Evolutionary conservation across 345 rosid species (phyloP).

Genomic region (Linum tenue): DNA sequence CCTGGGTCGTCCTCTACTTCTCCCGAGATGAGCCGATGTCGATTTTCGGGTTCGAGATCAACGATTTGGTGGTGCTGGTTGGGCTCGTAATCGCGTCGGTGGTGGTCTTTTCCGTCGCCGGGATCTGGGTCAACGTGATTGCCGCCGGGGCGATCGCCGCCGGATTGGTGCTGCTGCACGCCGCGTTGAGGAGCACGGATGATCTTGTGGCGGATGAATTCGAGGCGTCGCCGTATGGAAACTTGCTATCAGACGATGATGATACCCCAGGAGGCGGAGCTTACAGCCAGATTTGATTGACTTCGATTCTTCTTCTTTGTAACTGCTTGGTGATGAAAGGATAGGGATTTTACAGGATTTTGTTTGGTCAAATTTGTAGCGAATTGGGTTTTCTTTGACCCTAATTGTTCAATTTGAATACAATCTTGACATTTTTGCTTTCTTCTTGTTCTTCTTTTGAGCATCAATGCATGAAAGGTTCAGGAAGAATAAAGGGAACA

Average conservation of each 20-base stretch:
- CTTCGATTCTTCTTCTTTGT: background rate
- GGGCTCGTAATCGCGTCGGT: slow-evolving; percentile 32
- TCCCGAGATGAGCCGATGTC: slow-evolving; percentile 47
- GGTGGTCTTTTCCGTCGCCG: slow-evolving; percentile 30
- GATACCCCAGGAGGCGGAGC: slow-evolving; percentile 30
- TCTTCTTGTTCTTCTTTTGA: too few relatives aligned
- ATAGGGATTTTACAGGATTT: background rate
- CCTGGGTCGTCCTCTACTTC: slow-evolving; percentile 65
- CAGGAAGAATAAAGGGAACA: background rate
- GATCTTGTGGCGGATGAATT: slow-evolving; percentile 56
- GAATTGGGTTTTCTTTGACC: too few relatives aligned
- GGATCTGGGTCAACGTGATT: slow-evolving; percentile 43
- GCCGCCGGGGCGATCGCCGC: slow-evolving; percentile 27
- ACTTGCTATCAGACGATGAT: slow-evolving; percentile 35
- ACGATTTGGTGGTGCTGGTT: slow-evolving; percentile 33
- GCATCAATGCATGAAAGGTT: background rate
- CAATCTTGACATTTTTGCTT: too few relatives aligned
- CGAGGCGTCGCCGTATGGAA: slow-evolving; percentile 46
- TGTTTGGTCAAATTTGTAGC: too few relatives aligned
- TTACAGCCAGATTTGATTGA: slow-evolving; percentile 32
- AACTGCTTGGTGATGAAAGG: background rate
- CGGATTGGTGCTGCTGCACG: slow-evolving; percentile 40
- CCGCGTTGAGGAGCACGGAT: slow-evolving; percentile 45
- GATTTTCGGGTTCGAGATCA: slow-evolving; percentile 29
- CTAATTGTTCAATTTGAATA: too few relatives aligned